A percentile compares a stretch with the other conserved stretches of the same genome.
These are phyloP conservation scores for apple (Malus domestica) DNA, from an alignment of 306 rosid genomes.

Conservation along the genomic window ASM211411v1 NC_041792.1:26408907-26409406, in stretches of 20 bases:
- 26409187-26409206: conserved; percentile 19
- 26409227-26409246: conserved; percentile 26
- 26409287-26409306: conserved; percentile 47
- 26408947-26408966: background rate
- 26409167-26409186: conserved; percentile 23
- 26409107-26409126: conserved; percentile 28
- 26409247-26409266: conserved; percentile 47
- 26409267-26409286: conserved; percentile 13
- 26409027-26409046: conserved; percentile 35
- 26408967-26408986: conserved; percentile 18
- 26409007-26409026: conserved; percentile 39
- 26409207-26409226: conserved; percentile 40
- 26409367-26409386: background rate
- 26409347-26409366: background rate
- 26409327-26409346: conserved; percentile 65
- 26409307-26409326: conserved; percentile 67
- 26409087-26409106: conserved; percentile 57
- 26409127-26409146: conserved; percentile 47
- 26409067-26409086: conserved; percentile 42
- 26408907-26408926: background rate
- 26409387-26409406: conserved; percentile 7
- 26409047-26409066: conserved; percentile 1
- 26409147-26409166: conserved; percentile 37
- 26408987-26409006: conserved; percentile 26
- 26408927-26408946: background rate